Conservation (phyloP, 176 grass and related monocot genomes). For the Oryza nivara region DNA sequence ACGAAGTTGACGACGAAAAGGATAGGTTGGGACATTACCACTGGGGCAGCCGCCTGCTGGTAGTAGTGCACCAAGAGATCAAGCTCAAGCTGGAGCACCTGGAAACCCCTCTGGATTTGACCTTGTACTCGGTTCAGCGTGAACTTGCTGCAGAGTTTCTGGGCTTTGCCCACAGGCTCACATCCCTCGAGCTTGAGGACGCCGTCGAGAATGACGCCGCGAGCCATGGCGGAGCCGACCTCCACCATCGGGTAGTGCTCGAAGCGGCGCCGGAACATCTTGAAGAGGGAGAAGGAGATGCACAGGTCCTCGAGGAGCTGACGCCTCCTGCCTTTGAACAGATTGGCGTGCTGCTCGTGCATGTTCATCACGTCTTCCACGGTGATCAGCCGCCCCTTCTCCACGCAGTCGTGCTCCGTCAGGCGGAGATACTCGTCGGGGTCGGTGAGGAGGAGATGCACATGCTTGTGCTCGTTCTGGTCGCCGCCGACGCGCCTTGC, state of each 20-base stretch:
- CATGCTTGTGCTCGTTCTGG: background rate
- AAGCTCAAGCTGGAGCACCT: slow-evolving; percentile 20
- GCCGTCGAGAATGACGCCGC: background rate
- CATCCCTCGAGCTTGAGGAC: background rate
- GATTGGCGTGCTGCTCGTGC: too few species aligned
- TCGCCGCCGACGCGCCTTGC: background rate
- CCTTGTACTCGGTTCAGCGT: too few species aligned
- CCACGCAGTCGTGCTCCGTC: too few species aligned
- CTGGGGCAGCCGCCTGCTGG: background rate
- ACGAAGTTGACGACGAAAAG: background rate
- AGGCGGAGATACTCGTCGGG: too few species aligned
- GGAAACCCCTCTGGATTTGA: background rate
- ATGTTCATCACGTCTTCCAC: too few species aligned
- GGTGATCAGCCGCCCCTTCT: too few species aligned
- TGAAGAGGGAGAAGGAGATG: slow-evolving; percentile 33
- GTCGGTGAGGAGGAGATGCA: background rate
- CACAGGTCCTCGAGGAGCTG: background rate
- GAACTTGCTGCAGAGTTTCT: background rate
- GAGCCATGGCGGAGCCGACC: background rate
- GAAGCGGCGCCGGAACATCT: background rate
- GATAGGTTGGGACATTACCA: slow-evolving; percentile 8
- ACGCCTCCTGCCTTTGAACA: background rate
- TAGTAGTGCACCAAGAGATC: slow-evolving; percentile 26
- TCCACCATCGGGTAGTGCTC: slow-evolving; percentile 40
- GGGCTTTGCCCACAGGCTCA: background rate